These are phyloP conservation scores for Chaetomidium leptoderma DNA, from an alignment of 495 filamentous ascomycete species.

Conservation along the genomic window DNA sequence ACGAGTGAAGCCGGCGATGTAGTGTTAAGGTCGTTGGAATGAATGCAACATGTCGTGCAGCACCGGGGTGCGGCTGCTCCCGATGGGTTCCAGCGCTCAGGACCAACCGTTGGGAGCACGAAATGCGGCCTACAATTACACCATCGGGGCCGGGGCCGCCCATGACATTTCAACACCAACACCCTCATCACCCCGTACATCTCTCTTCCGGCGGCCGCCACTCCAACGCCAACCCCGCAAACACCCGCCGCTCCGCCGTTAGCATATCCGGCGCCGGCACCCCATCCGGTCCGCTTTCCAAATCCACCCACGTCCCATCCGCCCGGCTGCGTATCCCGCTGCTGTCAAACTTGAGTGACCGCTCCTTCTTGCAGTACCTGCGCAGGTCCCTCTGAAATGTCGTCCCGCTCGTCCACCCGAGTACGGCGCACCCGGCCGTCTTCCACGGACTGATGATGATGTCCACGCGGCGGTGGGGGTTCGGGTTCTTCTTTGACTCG, in stretches of 20 bases:
- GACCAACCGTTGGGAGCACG: background rate
- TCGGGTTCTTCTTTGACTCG: conserved; percentile 53
- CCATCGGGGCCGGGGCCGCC: too few species aligned
- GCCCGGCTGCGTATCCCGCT: conserved; percentile 70
- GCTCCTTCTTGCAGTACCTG: conserved; percentile 68
- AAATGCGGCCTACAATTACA: background rate
- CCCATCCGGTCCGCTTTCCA: conserved; percentile 44
- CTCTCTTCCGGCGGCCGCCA: conserved; percentile 71
- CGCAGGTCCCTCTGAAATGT: conserved; percentile 88
- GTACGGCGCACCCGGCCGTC: conserved; percentile 79
- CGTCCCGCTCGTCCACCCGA: conserved; percentile 83
- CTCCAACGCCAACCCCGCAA: conserved; percentile 70
- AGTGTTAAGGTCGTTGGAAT: background rate
- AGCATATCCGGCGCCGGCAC: conserved; percentile 50
- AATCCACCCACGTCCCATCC: conserved; percentile 62
- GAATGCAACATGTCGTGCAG: conserved; percentile 4
- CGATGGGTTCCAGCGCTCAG: background rate
- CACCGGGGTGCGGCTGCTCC: background rate
- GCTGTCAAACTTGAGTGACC: conserved; percentile 81
- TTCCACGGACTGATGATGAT: conserved; percentile 90
- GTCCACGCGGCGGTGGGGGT: conserved; percentile 80
- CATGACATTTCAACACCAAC: background rate
- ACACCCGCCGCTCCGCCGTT: conserved; percentile 75
- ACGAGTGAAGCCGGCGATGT: background rate
- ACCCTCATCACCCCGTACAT: conserved; percentile 57